phyloP scores from a whole-genome alignment of 306 rosid species.

The Oxytropis ochrocephala region DNA sequence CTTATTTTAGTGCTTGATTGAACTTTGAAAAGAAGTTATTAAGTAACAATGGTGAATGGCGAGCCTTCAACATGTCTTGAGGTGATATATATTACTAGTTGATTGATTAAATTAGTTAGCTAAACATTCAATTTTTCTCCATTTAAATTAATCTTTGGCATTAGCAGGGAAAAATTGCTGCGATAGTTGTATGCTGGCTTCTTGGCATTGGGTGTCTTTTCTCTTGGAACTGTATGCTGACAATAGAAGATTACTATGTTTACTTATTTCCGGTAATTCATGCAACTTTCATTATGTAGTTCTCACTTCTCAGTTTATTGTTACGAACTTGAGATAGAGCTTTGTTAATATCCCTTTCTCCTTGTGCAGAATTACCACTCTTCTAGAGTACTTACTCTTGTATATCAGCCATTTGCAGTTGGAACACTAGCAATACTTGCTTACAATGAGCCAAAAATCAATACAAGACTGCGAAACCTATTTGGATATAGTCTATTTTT shows the following conservation, averaged over 20 bases:
- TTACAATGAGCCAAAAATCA: conserved; percentile 52
- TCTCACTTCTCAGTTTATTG: neutral
- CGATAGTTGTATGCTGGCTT: conserved; percentile 65
- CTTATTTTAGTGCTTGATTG: conserved; percentile 20
- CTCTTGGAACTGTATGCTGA: conserved; percentile 90
- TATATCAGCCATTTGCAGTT: conserved; percentile 85
- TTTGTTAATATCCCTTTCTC: neutral
- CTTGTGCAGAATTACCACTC: conserved; percentile 70
- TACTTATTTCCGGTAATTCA: conserved; percentile 68
- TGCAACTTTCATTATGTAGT: too few relatives aligned
- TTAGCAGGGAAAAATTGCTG: conserved; percentile 53
- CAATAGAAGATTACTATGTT: conserved; percentile 75
- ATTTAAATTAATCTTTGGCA: neutral
- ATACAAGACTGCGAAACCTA: conserved; percentile 63
- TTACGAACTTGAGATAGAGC: neutral
- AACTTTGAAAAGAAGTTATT: conserved; percentile 6
- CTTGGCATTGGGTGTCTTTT: conserved; percentile 88
- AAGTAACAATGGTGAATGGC: conserved; percentile 27
- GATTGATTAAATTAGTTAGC: neutral
- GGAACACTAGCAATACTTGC: conserved; percentile 48
- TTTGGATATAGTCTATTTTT: conserved; percentile 65
- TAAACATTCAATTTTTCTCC: neutral
- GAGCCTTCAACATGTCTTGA: conserved; percentile 36
- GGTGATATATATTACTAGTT: conserved; percentile 30
- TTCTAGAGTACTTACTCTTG: conserved; percentile 72